phyloP scores from a whole-genome alignment of 768 basidiomycete genomes.

The Tricholoma hemisulphureum region DNA sequence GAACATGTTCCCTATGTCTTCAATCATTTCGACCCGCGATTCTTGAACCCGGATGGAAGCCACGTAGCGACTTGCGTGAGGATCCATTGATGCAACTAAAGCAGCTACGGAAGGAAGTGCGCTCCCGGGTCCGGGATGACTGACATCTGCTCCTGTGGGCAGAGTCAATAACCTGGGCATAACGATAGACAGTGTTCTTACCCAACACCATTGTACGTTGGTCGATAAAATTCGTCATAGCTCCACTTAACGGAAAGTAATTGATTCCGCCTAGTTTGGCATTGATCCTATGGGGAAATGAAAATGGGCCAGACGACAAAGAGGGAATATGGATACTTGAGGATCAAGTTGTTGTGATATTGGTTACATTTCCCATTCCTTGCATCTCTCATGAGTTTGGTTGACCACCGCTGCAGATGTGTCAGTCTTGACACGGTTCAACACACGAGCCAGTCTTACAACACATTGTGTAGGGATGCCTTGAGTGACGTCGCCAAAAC shows the following conservation, averaged over 20 bases:
- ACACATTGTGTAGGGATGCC: slow-evolving; percentile 68
- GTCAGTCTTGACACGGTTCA: not conserved
- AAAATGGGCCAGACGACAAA: not conserved
- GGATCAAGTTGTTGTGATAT: slow-evolving; percentile 60
- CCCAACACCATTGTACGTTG: slow-evolving; percentile 63
- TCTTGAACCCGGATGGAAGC: slow-evolving; percentile 54
- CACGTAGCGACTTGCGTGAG: slow-evolving; percentile 48
- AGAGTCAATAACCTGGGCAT: not conserved
- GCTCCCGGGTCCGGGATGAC: slow-evolving; percentile 19
- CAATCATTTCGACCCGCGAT: slow-evolving; percentile 55
- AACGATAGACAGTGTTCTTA: not conserved
- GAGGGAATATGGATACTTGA: slow-evolving; percentile 45
- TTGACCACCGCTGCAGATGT: slow-evolving; percentile 25
- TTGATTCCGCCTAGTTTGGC: slow-evolving; percentile 68
- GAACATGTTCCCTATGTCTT: slow-evolving; percentile 53
- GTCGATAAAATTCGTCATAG: slow-evolving; percentile 34
- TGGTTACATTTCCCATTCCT: slow-evolving; percentile 33
- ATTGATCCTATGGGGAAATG: slow-evolving; percentile 48
- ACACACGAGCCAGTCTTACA: slow-evolving; percentile 33
- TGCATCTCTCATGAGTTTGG: slow-evolving; percentile 20
- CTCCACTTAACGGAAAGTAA: slow-evolving; percentile 42
- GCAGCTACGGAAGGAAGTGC: slow-evolving; percentile 27
- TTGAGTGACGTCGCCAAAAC: slow-evolving; percentile 39
- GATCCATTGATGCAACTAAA: slow-evolving; percentile 56
- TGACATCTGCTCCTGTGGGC: slow-evolving; percentile 29